Evolutionary conservation across 164 flowering plant species (phyloP), one percentile per base, ranked within the genome.

Genomic region (Dillenia suffruticosa): DNA sequence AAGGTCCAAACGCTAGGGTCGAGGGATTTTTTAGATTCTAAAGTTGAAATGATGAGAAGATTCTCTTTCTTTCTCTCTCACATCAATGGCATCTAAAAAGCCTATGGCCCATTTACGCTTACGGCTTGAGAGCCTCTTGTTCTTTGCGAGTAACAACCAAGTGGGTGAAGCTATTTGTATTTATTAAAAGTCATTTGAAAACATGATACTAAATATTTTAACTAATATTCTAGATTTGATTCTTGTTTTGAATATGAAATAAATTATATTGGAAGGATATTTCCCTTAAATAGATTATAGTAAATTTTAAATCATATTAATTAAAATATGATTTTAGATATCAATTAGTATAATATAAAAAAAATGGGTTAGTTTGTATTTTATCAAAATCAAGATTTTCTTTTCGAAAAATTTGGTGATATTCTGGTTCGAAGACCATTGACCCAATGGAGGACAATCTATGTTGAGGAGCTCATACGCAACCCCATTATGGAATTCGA

Each of bases 41-140:
- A 48, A 40, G 68, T 17, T 45, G 60, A 68, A 73, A 68, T 65
- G 67, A 73, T 58, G 5, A 59, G 70, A 49, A 65, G 76, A 62
- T 73, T 69, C 73, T 52, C 49, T 32, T 32, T 32, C 40, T 32
- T 49, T 14, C 54, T 16, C 51, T 50, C 43, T 52, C 61, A 59
- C 40, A 10, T 43, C 14, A 12, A 70, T 65, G 58, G 26, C 49
- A 56, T 52, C 62, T 54, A 54, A 53, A 55, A 51, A 58, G 65
- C 56, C 45, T 46, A 56, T 55, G 64, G 57, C 57, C 62, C 62
- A 49, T 49, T 26, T 47, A 62, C 19, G 40, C 44, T 26, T 47
- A 62, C 19, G 40, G 24, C 44, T 51, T 56, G 46, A 19, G 46
- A 32, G 57, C 52, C 60, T 17, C 44, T 50, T 15, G 16, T 49